phyloP scores from a whole-genome alignment of 345 rosid genomes.

The Hibiscus trionum region DNA sequence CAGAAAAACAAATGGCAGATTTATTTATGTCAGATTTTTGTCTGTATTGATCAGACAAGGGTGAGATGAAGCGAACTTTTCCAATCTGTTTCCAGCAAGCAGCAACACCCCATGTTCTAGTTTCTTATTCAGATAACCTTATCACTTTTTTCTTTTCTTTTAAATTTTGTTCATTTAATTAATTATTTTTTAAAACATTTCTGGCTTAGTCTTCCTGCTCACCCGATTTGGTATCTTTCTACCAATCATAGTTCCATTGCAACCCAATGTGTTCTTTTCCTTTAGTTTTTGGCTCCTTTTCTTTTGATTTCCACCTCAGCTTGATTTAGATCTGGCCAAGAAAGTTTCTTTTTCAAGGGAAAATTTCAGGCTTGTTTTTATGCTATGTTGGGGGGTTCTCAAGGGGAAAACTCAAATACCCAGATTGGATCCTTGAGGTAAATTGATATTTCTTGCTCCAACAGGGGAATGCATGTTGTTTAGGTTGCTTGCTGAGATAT shows the following conservation, averaged over 20 bases:
- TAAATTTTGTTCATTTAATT: neutral
- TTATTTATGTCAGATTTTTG: conserved; percentile 23
- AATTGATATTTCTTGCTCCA: conserved; percentile 16
- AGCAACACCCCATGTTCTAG: conserved; percentile 48
- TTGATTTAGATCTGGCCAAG: conserved; percentile 28
- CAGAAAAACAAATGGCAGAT: neutral
- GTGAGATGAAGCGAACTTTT: conserved; percentile 20
- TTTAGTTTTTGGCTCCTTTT: neutral
- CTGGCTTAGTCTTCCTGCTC: conserved; percentile 8
- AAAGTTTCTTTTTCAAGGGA: neutral
- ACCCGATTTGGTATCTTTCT: conserved; percentile 12
- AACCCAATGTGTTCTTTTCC: neutral
- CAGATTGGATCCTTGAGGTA: conserved; percentile 20
- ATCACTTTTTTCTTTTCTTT: conserved; percentile 12
- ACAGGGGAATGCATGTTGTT: conserved; percentile 16
- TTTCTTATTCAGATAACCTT: conserved; percentile 29
- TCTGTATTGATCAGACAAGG: neutral
- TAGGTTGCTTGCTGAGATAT: conserved; percentile 9
- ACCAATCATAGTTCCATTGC: conserved; percentile 3
- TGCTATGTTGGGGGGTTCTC: neutral
- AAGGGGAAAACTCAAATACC: conserved; percentile 7
- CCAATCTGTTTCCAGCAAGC: conserved; percentile 30
- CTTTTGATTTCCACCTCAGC: conserved; percentile 3
- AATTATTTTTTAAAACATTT: neutral
- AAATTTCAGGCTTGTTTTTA: conserved; percentile 16